Evolutionary conservation across 164 flowering plant species (phyloP), one percentile per base, ranked within the genome.

Genomic region (Liquidambar formosana): DNA sequence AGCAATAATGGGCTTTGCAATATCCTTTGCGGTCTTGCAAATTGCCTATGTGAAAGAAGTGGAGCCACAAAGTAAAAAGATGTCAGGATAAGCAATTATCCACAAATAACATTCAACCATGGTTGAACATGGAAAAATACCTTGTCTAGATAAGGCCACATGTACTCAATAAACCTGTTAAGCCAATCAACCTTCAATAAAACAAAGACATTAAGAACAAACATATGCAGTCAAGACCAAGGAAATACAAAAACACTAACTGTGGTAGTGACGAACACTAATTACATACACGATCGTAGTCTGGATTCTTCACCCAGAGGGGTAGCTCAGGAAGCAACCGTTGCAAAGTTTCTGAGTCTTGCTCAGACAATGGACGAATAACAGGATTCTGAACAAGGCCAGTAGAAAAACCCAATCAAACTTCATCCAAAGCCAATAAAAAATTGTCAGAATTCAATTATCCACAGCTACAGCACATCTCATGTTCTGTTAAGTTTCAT

Each of bases 141-240:
- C 96, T 91, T 90, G 83, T 93, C 97, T 62, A 96, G 84, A 73
- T 88, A 89, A 68, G 99, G 99, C 98, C 99, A 96, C 96, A 96
- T 88, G 10, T 28, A 45, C 27, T 73, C 87, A 25, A 96, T 66
- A 65, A 96, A 89, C 78, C 75, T 90, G 87, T 92, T 96, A 23
- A 96, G 82, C 98, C 98, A 96, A 71, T 96, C 99, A 80, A 96
- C 67, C 99, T 95, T 75, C 73, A 79, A 11, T 48, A 23, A 41
- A 66, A 14, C 52, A 33, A 27, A 54, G 22, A 51, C 52, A 19
- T 13, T 3, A 45, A 21, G 1, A 25, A 47, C 10, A 49, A 2
- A 51, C 15, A 19, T 13, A 60, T 10, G 2, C 33, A 62, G 21
- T 5, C 47, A 56, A 57, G 26, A 44, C 57, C 27, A 19, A 21